These are phyloP conservation scores for Ceratocystis smalleyi DNA, from an alignment of 2,329 filamentous ascomycete species.

Conservation along the genomic window DNA sequence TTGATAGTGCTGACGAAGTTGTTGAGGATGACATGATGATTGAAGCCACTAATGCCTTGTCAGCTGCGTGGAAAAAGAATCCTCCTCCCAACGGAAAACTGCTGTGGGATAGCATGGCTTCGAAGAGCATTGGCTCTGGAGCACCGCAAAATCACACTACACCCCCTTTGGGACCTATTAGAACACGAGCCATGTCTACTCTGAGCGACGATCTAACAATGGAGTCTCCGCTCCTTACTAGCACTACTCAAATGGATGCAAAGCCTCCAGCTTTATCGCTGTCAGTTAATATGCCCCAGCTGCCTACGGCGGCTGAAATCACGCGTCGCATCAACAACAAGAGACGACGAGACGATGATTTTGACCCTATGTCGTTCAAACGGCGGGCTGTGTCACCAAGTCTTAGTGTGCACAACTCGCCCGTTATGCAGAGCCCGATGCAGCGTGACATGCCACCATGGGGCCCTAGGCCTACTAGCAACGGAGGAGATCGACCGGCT, in stretches of 20 bases:
- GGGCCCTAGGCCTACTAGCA: slow-evolving; percentile 54
- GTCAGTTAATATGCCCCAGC: slow-evolving; percentile 21
- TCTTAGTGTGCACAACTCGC: slow-evolving; percentile 80
- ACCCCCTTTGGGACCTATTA: slow-evolving; percentile 49
- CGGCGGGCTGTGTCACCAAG: slow-evolving; percentile 80
- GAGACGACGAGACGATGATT: slow-evolving; percentile 77
- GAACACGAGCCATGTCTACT: slow-evolving; percentile 43
- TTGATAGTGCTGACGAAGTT: slow-evolving; percentile 52
- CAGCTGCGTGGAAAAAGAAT: slow-evolving; percentile 21
- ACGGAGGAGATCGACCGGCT: slow-evolving; percentile 23
- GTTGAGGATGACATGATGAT: slow-evolving; percentile 54
- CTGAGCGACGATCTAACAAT: slow-evolving; percentile 57
- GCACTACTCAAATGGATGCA: not conserved
- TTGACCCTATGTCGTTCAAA: slow-evolving; percentile 79
- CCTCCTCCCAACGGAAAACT: slow-evolving; percentile 11
- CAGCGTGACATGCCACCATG: slow-evolving; percentile 55
- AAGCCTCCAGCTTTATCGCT: slow-evolving; percentile 13
- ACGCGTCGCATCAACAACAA: slow-evolving; percentile 66
- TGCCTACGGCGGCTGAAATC: slow-evolving; percentile 55
- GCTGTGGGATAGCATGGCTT: slow-evolving; percentile 11
- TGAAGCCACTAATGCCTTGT: slow-evolving; percentile 33
- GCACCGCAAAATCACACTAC: slow-evolving; percentile 30
- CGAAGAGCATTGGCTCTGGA: slow-evolving; percentile 37
- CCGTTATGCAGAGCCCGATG: slow-evolving; percentile 69
- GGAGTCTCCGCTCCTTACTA: slow-evolving; percentile 44